Conservation (phyloP, 306 rosid genomes). For the Lablab purpureus region DNA sequence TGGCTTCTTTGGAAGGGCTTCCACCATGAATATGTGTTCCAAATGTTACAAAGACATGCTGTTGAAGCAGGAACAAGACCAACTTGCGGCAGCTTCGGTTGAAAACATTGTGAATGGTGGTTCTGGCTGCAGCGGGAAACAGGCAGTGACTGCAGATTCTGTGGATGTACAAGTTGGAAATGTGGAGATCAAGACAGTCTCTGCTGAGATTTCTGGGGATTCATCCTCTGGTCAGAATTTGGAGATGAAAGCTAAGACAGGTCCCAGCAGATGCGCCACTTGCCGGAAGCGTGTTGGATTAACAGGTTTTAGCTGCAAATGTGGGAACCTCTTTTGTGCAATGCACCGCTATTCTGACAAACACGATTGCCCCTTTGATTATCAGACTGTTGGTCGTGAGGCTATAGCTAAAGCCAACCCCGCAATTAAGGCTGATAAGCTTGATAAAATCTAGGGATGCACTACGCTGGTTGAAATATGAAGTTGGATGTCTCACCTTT, state of each 20-base stretch:
- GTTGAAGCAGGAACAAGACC: slow-evolving; percentile 71
- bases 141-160: slow-evolving; percentile 35
- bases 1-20: slow-evolving; percentile 77
- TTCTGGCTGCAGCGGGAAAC: slow-evolving; percentile 44
- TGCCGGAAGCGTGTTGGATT: slow-evolving; percentile 73
- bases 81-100: slow-evolving; percentile 65
- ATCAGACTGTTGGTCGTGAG: slow-evolving; percentile 60
- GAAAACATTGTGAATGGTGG: slow-evolving; percentile 63
- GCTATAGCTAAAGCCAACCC: slow-evolving; percentile 83
- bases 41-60: slow-evolving; percentile 74
- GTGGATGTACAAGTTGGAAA: slow-evolving; percentile 47
- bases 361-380: slow-evolving; percentile 70
- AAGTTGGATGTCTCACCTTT: slow-evolving; percentile 35
- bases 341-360: slow-evolving; percentile 71
- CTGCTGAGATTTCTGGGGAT: slow-evolving; percentile 45
- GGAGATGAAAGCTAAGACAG: slow-evolving; percentile 54
- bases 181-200: slow-evolving; percentile 41
- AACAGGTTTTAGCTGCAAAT: slow-evolving; percentile 78
- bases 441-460: slow-evolving; percentile 65
- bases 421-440: slow-evolving; percentile 72
- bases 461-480: slow-evolving; percentile 25
- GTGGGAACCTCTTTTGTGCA: slow-evolving; percentile 66
- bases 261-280: slow-evolving; percentile 64
- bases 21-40: slow-evolving; percentile 83
- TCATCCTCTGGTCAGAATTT: slow-evolving; percentile 50